A percentile compares a stretch with the other conserved stretches of the same genome.
Conservation (phyloP, 495 filamentous ascomycete species). For the Parathielavia hyrcaniae region DNA sequence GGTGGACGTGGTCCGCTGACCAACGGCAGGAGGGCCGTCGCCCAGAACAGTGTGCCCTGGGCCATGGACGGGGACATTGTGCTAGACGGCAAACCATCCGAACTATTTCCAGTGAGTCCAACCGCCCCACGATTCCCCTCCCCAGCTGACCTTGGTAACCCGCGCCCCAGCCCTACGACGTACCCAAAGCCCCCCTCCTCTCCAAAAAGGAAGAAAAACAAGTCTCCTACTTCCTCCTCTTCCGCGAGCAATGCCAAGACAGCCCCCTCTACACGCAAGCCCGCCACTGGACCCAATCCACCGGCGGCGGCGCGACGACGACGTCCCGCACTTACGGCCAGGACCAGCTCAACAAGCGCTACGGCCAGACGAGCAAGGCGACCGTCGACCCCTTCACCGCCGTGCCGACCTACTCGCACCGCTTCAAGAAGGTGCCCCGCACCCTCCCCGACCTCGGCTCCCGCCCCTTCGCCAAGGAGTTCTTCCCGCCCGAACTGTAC, state of each 20-base stretch:
- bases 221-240: conserved; percentile 42
- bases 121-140: neutral
- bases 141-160: neutral
- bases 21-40: conserved; percentile 25
- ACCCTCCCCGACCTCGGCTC: conserved; percentile 44
- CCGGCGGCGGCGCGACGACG: too few relatives aligned
- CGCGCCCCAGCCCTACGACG: conserved; percentile 33
- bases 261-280: conserved; percentile 47
- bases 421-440: conserved; percentile 40
- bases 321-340: conserved; percentile 39
- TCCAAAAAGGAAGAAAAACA: conserved; percentile 38
- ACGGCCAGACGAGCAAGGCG: conserved; percentile 41
- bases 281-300: conserved; percentile 20
- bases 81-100: conserved; percentile 39
- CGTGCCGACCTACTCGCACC: conserved; percentile 47
- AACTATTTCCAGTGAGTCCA: conserved; percentile 38
- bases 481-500: conserved; percentile 51
- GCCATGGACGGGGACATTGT: conserved; percentile 27
- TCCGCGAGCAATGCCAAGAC: conserved; percentile 45
- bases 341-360: conserved; percentile 46
- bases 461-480: conserved; percentile 40
- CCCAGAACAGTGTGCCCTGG: conserved; percentile 32
- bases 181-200: conserved; percentile 38
- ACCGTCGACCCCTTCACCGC: conserved; percentile 47
- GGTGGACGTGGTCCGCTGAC: conserved; percentile 25